Base-by-base conservation (phyloP, 768 basidiomycete genomes). In the Gautieria morchelliformis region DNA sequence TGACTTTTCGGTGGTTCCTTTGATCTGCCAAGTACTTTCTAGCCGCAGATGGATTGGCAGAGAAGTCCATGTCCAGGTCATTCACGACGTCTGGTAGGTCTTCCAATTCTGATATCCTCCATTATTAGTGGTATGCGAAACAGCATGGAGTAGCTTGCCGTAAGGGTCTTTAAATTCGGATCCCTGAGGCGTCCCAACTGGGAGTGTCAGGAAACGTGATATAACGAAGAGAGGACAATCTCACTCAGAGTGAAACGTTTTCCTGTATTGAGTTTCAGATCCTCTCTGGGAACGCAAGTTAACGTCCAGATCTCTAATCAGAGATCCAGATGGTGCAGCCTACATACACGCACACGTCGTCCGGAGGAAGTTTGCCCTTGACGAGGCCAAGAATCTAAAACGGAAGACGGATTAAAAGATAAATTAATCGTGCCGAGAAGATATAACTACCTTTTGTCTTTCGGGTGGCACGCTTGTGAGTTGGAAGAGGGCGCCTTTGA, bases 151-250 rank as follows among this genome's bases (percentile, higher is more conserved):
- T 27, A n/a, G 41, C 52, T 39, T 60, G 82, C 86, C 71, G 9
- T 80, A 78, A 10, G 86, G 87, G 69, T 90, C 89, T 66, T 88
- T 90, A 66, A 92, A 83, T 66, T 91, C 89, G 59, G 86, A 78
- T 33, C 89, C 89, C 69, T 89, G 81, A 1, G 89, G 88, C 6
- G 91, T 93, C 11, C 93, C 93, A 19, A 93, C 72, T 11, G 37
- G 6, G 41, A 37, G 20, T 49, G 24, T 53, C 11, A 30, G 32
- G 20, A 52, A n/a, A 37, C 2, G 27, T 37, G 20, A 9, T 12
- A 15, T 22, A 6, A 2, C 8, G 37, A 40, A 7, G n/a, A 37
- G n/a, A 39, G n/a, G 2, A 20, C 10, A 27, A 32, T 59, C 64
- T 48, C 33, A 57, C 56, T 57, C 12, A 93, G 74, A n/a, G 82